Evolutionary conservation across 73 alveolate genomes (phyloP), one percentile per base, ranked within the genome.

Genomic region (Paramecium caudatum): DNA sequence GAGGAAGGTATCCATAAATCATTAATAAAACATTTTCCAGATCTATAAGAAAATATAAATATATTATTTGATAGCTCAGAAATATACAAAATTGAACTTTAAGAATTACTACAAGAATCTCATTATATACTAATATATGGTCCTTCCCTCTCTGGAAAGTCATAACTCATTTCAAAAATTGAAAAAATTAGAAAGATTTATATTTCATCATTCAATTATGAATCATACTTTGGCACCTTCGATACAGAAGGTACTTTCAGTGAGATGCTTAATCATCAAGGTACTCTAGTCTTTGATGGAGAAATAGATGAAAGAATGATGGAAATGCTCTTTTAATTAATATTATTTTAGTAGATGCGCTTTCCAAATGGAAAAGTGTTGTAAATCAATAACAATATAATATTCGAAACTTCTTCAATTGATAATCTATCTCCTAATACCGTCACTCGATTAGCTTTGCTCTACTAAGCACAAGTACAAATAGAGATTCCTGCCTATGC

Each of bases 341-440:
- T 55, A 27, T 55, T 23, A 21, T 55, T 55, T 23, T 27, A 55
- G 30, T 27, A 55, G 34, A 30, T 65, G 13, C 27, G 83, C 12
- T 65, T 65, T 0, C 83, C 83, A 10, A 65, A 65, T 65, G 83
- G 83, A 3, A 65, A 36, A 16, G 16, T 43, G 27, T n/a, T 32
- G 8, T 16, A 65, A 65, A 32, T 65, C 27, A 65, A 10, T 36
- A 30, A 65, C 34, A 9, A 65, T 17, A 33, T 65, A 7, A 65
- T 65, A 25, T 65, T 33, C 34, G 83, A 65, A 65, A 65, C 83
- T 65, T 16, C 47, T 2, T 32, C 61, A 2, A 33, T 65, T 13
- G 27, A 46, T 15, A 30, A 65, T 65, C 1, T 65, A 3, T 36
- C 83, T 9, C 47, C 49, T 16, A 36, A 65, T 36, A 10, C 34